Evolutionary conservation across 495 filamentous ascomycete species (phyloP).

Genomic region (Aspergillus nidulans): DNA sequence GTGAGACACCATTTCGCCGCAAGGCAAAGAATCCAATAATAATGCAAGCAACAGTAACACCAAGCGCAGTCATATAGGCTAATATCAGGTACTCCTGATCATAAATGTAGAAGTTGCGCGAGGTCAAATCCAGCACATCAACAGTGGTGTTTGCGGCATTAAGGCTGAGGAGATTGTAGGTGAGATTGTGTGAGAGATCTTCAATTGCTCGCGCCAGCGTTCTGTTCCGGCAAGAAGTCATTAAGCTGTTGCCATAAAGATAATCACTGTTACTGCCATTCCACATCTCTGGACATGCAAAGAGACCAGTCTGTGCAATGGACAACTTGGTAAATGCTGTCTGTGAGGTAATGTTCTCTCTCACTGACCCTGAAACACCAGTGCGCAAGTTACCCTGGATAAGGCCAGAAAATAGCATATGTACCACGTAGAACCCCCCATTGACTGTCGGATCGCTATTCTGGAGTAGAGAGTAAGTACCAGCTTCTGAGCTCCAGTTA

Average conservation of each 20-base stretch:
- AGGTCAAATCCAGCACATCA: background rate
- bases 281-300: background rate
- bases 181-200: background rate
- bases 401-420: background rate
- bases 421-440: background rate
- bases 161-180: background rate
- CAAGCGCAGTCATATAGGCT: background rate
- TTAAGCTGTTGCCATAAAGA: background rate
- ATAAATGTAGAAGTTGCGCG: background rate
- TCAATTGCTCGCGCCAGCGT: background rate
- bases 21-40: background rate
- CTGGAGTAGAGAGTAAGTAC: background rate
- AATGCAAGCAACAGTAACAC: background rate
- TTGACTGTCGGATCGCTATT: background rate
- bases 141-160: background rate
- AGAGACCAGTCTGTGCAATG: background rate
- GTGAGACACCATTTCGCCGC: background rate
- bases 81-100: background rate
- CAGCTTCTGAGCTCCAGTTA: background rate
- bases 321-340: background rate
- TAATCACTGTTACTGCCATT: background rate
- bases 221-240: background rate
- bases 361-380: background rate
- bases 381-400: background rate
- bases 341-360: background rate